A percentile compares a stretch with the other conserved stretches of the same genome.
phyloP scores from a whole-genome alignment of 1,139 yeast genomes.

The Taphrina populina region DNA sequence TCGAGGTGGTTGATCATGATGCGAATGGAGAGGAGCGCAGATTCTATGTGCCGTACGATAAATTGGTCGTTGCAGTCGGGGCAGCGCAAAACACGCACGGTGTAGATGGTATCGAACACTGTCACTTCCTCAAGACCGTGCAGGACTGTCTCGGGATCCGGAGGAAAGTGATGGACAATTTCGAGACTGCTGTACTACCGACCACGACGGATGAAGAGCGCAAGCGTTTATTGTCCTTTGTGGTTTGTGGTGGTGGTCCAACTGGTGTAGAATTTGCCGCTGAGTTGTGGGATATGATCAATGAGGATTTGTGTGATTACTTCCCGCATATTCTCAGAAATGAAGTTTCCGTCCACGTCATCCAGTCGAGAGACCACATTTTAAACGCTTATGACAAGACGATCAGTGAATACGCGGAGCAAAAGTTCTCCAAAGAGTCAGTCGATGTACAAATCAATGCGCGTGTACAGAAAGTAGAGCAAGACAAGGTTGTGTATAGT shows the following conservation, averaged over 20 bases:
- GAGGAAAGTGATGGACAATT: slow-evolving; percentile 52
- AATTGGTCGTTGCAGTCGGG: slow-evolving; percentile 63
- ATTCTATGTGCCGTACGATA: slow-evolving; percentile 61
- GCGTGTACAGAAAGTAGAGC: slow-evolving; percentile 56
- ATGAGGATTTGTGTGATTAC: slow-evolving; percentile 58
- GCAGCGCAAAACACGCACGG: slow-evolving; percentile 65
- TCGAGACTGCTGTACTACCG: slow-evolving; percentile 37
- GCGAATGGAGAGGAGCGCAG: slow-evolving; percentile 56
- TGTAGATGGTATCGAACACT: slow-evolving; percentile 60
- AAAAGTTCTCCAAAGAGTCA: slow-evolving; percentile 57
- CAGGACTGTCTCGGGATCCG: slow-evolving; percentile 59
- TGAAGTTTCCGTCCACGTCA: slow-evolving; percentile 61
- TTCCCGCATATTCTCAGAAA: slow-evolving; percentile 61
- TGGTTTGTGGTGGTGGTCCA: slow-evolving; percentile 70
- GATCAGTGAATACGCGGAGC: slow-evolving; percentile 61
- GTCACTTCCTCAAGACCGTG: slow-evolving; percentile 62
- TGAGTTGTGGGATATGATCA: slow-evolving; percentile 88
- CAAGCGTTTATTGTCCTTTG: slow-evolving; percentile 58
- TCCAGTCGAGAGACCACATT: slow-evolving; percentile 63
- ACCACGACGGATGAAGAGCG: slow-evolving; percentile 55
- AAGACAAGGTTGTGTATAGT: slow-evolving; percentile 56
- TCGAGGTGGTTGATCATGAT: slow-evolving; percentile 59
- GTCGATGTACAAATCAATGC: slow-evolving; percentile 61
- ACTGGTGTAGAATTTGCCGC: slow-evolving; percentile 72
- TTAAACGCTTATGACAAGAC: slow-evolving; percentile 63